phyloP scores from a whole-genome alignment of 169 alveolate genomes.

The Plasmodium ovale region DNA sequence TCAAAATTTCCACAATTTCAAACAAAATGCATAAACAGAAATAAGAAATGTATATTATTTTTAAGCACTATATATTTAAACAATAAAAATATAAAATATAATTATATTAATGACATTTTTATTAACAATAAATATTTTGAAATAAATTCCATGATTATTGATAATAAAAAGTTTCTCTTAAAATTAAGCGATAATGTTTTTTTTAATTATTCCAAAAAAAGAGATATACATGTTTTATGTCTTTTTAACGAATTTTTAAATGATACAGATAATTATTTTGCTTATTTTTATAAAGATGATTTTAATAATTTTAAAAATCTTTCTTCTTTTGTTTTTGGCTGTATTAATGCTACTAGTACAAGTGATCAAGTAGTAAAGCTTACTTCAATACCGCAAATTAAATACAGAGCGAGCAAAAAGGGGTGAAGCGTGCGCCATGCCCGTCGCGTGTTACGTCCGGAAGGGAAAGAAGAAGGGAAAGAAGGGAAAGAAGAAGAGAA shows the following conservation, averaged over 20 bases:
- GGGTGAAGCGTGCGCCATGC: background rate
- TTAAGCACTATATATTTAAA: conserved; percentile 14
- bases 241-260: conserved; percentile 11
- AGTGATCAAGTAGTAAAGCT: conserved; percentile 18
- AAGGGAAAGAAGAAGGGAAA: background rate
- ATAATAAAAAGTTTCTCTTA: conserved; percentile 17
- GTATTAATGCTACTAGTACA: conserved; percentile 38
- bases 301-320: conserved; percentile 52
- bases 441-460: too few relatives aligned
- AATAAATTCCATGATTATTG: conserved; percentile 52
- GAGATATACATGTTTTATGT: conserved; percentile 69
- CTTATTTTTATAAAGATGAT: conserved; percentile 60
- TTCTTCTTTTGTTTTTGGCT: conserved; percentile 32
- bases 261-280: conserved; percentile 13
- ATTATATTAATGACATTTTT: conserved; percentile 71
- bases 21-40: conserved; percentile 66
- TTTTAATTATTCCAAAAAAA: conserved; percentile 30
- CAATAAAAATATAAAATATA: conserved; percentile 21
- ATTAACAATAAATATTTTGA: conserved; percentile 63
- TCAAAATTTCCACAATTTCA: conserved; percentile 74
- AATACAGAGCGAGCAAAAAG: conserved; percentile 44
- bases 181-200: conserved; percentile 63
- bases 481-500: background rate
- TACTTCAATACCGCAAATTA: conserved; percentile 38
- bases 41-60: conserved; percentile 61